Conservation (phyloP, 2,329 filamentous ascomycete genomes). For the Arachnomyces sp. region DNA sequence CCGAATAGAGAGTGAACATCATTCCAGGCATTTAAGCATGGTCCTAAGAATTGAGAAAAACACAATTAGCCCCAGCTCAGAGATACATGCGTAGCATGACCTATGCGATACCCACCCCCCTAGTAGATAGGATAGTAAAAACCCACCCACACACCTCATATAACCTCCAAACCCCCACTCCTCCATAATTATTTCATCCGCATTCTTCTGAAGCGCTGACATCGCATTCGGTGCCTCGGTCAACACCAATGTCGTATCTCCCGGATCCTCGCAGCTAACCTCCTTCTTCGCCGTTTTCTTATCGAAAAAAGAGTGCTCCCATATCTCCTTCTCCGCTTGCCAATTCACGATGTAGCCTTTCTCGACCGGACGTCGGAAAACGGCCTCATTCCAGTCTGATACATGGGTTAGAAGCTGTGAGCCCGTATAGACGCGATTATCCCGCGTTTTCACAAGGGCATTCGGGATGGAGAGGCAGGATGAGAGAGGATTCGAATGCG, state of each 20-base stretch:
- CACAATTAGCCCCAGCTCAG: neutral
- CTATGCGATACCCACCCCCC: neutral
- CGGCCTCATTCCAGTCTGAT: constrained; percentile 80
- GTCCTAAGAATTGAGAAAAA: constrained; percentile 42
- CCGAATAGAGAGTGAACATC: constrained; percentile 64
- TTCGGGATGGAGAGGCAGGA: constrained; percentile 71
- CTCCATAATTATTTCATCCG: constrained; percentile 95
- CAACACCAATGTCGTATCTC: constrained; percentile 74
- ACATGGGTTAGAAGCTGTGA: constrained; percentile 66
- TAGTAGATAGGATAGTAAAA: constrained; percentile 5
- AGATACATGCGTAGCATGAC: neutral
- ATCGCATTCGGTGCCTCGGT: constrained; percentile 81
- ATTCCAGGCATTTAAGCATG: constrained; percentile 74
- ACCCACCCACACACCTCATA: constrained; percentile 63
- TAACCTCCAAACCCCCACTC: constrained; percentile 91
- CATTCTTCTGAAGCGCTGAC: constrained; percentile 74
- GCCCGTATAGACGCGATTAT: constrained; percentile 70
- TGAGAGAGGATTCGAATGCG: constrained; percentile 33
- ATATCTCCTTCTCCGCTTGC: constrained; percentile 92
- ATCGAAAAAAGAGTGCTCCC: constrained; percentile 82
- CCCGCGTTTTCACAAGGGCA: constrained; percentile 75
- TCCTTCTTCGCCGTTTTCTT: constrained; percentile 50
- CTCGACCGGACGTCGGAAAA: constrained; percentile 82
- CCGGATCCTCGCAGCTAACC: constrained; percentile 50
- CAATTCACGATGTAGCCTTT: constrained; percentile 94